Conservation (phyloP, 1,139 yeast genomes). For the Yamadazyma dendronema region DNA sequence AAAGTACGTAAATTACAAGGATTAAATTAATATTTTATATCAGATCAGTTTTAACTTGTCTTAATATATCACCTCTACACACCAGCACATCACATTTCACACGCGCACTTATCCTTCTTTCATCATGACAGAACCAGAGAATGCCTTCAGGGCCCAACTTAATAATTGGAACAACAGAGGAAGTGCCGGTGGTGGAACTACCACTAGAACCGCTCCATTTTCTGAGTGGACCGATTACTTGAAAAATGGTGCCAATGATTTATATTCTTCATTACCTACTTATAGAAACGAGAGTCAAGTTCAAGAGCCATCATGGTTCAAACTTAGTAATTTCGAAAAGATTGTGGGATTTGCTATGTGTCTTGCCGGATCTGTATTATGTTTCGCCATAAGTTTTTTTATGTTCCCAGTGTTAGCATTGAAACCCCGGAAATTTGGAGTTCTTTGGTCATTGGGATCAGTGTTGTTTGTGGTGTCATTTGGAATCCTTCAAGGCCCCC, state of each 20-base stretch:
- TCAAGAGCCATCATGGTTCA: conserved; percentile 55
- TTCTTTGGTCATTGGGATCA: conserved; percentile 91
- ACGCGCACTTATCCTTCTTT: neutral
- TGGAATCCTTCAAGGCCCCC: conserved; percentile 91
- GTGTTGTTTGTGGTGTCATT: conserved; percentile 82
- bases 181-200: conserved; percentile 8
- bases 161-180: conserved; percentile 37
- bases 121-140: conserved; percentile 41
- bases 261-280: conserved; percentile 42
- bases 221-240: conserved; percentile 49
- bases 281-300: conserved; percentile 25
- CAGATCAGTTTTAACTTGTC: no score
- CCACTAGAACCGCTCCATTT: conserved; percentile 17
- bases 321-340: conserved; percentile 74
- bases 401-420: conserved; percentile 86
- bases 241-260: conserved; percentile 39
- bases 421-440: conserved; percentile 87
- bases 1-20: no score
- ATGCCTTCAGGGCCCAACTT: conserved; percentile 42
- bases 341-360: conserved; percentile 76
- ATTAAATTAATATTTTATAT: no score
- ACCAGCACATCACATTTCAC: neutral
- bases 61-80: neutral
- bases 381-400: conserved; percentile 79
- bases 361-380: conserved; percentile 69